Evolutionary conservation across 2,329 filamentous ascomycete species (phyloP).

Genomic region (Nannizziopsis arthrosporioides): DNA sequence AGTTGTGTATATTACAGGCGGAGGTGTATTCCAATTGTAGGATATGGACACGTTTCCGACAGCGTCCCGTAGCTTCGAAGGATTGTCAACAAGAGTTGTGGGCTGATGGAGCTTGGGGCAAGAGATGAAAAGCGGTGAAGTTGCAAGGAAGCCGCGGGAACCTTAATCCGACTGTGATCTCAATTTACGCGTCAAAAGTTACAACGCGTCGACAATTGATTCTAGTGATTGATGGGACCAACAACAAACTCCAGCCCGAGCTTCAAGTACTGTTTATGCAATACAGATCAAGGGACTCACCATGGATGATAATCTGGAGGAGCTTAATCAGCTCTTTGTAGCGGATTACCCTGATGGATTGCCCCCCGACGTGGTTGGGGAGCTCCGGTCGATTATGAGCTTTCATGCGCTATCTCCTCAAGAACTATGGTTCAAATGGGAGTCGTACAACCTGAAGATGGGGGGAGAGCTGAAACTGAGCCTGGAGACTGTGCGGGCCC

Average conservation of each 20-base stretch:
- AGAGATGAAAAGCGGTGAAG: too few relatives aligned
- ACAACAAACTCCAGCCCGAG: neutral
- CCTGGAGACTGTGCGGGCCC: slow-evolving; percentile 58
- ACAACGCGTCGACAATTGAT: neutral
- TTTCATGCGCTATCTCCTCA: slow-evolving; percentile 70
- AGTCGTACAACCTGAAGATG: slow-evolving; percentile 94
- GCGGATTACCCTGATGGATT: slow-evolving; percentile 46
- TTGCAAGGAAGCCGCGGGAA: too few relatives aligned
- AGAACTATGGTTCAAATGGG: slow-evolving; percentile 97
- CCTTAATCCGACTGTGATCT: too few relatives aligned
- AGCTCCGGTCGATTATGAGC: slow-evolving; percentile 75
- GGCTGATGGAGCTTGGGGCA: too few relatives aligned
- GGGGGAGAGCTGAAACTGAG: slow-evolving; percentile 63
- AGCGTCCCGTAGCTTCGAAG: too few relatives aligned
- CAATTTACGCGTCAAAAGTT: too few relatives aligned
- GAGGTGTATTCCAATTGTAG: too few relatives aligned
- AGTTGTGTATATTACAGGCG: too few relatives aligned
- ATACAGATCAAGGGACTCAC: neutral
- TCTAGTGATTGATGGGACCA: neutral
- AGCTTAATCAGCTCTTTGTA: slow-evolving; percentile 50
- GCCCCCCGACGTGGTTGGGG: slow-evolving; percentile 63
- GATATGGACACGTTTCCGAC: too few relatives aligned
- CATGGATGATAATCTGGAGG: slow-evolving; percentile 18
- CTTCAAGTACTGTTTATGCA: neutral
- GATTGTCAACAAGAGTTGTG: neutral